Base-by-base conservation (phyloP, 192 early-diverging fungal species). In the Coemansia sp. region DNA sequence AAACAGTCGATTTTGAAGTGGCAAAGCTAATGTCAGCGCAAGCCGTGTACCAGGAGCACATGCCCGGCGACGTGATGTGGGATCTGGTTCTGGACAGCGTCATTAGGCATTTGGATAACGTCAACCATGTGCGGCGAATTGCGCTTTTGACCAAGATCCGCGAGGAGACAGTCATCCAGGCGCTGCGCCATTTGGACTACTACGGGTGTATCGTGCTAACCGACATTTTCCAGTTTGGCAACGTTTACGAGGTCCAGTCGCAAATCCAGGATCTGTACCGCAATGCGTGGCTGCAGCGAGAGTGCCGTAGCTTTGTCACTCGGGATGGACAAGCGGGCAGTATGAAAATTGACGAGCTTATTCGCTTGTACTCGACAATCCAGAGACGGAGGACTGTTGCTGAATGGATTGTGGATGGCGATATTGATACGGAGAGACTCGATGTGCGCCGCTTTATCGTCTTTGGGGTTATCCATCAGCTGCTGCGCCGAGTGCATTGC, bases 181-280 rank as follows among this genome's bases (percentile, higher is more conserved):
- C 90, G 32, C 85, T 99, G 35, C 84, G 91, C 51, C 97, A 99
- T 61, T 59, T 99, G 26, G 62, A 95, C 76, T 95, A 89, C 68
- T 97, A 91, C 65, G 93, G 93, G 6, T 95, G 92, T 55, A 87
- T 96, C 22, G 84, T 82, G 27, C 60, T 97, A 70, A 84, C 90
- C 4, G 94, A 97, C 53, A 86, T 99, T 17, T 97, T 97, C 68
- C 90, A 96, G 83, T 99, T 94, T 62, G 81, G 85, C 54, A 99
- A 99, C 59, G 69, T 95, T 0, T 99, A 99, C 59, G 71, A 75
- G 53, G 23, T 52, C 5, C 60, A 60, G 65, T 42, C 63, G 48
- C 67, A 56, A 22, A 26, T 95, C 25, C 70, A 91, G 36, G 67
- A 82, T 13, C 22, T 68, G 26, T 64, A 64, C 17, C 42, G 61